Conservation (phyloP, 306 rosid species). For the Dalbergia oliveri region DNA sequence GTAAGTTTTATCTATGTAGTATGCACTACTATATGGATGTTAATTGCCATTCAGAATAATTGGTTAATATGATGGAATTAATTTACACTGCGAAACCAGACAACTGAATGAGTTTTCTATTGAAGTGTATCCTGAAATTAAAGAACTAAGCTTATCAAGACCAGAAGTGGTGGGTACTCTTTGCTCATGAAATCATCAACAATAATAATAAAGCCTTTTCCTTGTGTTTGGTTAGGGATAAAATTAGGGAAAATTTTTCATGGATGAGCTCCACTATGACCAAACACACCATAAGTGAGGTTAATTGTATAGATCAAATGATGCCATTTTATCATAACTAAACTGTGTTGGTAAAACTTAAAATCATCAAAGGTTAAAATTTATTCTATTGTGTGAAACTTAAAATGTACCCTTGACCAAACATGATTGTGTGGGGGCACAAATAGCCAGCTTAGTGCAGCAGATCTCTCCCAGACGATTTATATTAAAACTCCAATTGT, state of each 20-base stretch:
- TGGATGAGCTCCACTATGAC: too few species aligned
- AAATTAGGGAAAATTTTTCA: too few species aligned
- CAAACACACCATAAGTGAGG: neutral
- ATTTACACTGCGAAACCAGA: neutral
- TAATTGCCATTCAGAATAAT: slow-evolving; percentile 1
- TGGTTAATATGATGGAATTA: neutral
- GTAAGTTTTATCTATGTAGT: neutral
- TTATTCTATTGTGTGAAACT: neutral
- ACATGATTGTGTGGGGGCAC: neutral
- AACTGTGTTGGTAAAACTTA: neutral
- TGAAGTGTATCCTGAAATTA: slow-evolving; percentile 1
- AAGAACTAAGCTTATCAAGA: slow-evolving; percentile 11
- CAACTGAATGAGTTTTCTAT: neutral
- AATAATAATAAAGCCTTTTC: too few species aligned
- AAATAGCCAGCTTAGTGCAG: slow-evolving; percentile 8
- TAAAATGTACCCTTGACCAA: neutral
- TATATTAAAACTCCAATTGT: neutral
- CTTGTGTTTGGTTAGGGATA: too few species aligned
- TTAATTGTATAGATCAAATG: neutral
- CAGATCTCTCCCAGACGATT: neutral
- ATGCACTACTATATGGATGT: slow-evolving; percentile 10
- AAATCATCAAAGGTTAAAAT: neutral
- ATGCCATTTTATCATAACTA: neutral
- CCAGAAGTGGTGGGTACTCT: neutral
- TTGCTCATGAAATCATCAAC: slow-evolving; percentile 5